Evolutionary conservation across 345 rosid genomes (phyloP), one percentile per base, ranked within the genome.

Genomic region (Luvunga scandens): DNA sequence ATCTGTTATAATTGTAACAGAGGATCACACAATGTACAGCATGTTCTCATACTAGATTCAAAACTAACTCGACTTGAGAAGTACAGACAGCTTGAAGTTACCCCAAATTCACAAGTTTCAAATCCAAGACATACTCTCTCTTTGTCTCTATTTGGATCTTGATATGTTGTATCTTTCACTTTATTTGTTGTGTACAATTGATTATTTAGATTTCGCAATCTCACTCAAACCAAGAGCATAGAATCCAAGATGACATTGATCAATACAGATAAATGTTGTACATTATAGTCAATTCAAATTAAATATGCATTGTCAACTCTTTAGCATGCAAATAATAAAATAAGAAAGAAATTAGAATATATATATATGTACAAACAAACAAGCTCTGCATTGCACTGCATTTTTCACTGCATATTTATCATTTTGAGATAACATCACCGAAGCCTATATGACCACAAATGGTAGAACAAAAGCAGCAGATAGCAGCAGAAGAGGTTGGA

Each of bases 1-100:
- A 93, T 77, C 90, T 89, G 87, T 62, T 69, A 79, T 75, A 71
- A 81, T 55, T 22, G 74, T n/a, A 69, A 31, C 69, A 61, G 16
- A 69, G 36, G 21, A 72, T 76, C 75, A 68, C 48, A 66, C 69
- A 77, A 69, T 71, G 27, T 30, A 65, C 65, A 34, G 28, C 59
- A 68, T 56, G 56, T 48, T 77, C 24, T 28, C 38, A 56, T 21
- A 48, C 22, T 27, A 72, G 62, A 31, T 64, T 65, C 2, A 30
- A 4, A 14, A 61, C 16, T 56, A 68, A 68, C n/a, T 68, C 21
- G 72, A n/a, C 61, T 71, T n/a, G n/a, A 50, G 27, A 56, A 31
- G 25, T 70, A 65, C 16, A 72, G 4, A 7, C 50, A 66, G 72
- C 73, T 56, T 75, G 39, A 72, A 13, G 57, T 25, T 13, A 48